Base-by-base conservation (phyloP, 2,329 filamentous ascomycete genomes). In the Coleophoma cylindrospora region DNA sequence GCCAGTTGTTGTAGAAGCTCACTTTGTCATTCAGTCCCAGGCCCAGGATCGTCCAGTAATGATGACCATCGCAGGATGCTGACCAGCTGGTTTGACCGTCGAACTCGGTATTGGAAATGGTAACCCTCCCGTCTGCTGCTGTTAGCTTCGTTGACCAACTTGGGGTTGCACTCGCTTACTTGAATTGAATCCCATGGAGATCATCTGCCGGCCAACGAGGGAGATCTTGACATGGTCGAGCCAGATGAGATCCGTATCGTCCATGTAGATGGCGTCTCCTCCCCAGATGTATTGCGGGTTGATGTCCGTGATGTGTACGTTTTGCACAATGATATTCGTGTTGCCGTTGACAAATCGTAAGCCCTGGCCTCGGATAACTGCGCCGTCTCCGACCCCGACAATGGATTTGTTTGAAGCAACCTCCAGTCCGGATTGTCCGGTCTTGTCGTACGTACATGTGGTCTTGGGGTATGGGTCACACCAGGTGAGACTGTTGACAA, bases 31-130 rank as follows among this genome's bases (percentile, higher is more conserved):
- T 71, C 50, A 71, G 69, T n/a, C 81, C 80, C 38, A 71, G 74
- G 45, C 83, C 71, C 68, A 79, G 81, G 55, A 82, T 64, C 32
- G 67, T 73, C 77, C 80, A 83, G 74, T 83, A 83, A 67, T 81
- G 78, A 64, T 79, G 72, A 38, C 69, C 71, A 60, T 83, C 70
- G 65, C 80, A 84, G 43, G 73, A 77, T 4, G 80, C 74, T 11
- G 78, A 82, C 68, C 72, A 83, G 15, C 66, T 63, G 34, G 73
- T 73, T 21, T 63, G 61, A 43, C 81, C 81, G 59, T 84, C 74
- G 57, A 84, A 76, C 61, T 80, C 75, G 66, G 62, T 72, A 74
- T 84, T 83, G 57, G 79, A 79, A 63, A 84, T 74, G 27, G 79
- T 81, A 17, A 84, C 75, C 41, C 76, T 76, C 63, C 72, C 74